These are phyloP conservation scores for Tolypocladium tundrense DNA, from an alignment of 2,329 filamentous ascomycete species.

Conservation along the genomic window DNA sequence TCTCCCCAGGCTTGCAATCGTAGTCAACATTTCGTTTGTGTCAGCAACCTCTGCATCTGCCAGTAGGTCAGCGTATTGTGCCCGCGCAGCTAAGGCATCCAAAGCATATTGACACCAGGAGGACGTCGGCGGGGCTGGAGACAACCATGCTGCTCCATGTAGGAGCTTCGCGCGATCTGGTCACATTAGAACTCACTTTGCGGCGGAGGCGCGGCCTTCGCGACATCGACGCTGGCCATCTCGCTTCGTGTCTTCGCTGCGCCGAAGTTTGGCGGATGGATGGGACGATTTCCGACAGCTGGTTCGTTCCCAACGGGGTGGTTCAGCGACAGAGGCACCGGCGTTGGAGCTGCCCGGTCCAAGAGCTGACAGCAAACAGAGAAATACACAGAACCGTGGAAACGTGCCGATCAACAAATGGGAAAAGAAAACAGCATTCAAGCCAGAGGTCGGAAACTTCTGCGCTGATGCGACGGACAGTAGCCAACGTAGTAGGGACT, in stretches of 20 bases:
- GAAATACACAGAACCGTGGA: background rate
- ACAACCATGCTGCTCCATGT: background rate
- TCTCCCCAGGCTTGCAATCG: conserved; percentile 9
- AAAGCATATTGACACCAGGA: background rate
- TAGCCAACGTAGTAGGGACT: background rate
- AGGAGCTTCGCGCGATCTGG: background rate
- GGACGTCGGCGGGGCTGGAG: background rate
- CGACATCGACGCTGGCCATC: conserved; percentile 1
- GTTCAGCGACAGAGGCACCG: background rate
- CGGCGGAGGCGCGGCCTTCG: background rate
- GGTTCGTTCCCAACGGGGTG: background rate
- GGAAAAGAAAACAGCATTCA: background rate
- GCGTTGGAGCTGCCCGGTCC: background rate
- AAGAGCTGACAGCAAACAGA: background rate
- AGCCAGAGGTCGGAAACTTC: background rate
- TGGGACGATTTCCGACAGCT: background rate
- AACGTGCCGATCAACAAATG: background rate
- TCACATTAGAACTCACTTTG: background rate
- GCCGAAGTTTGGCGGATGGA: background rate
- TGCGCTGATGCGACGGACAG: background rate
- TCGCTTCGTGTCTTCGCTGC: background rate
- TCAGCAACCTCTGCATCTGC: conserved; percentile 4
- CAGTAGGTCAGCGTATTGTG: conserved; percentile 4
- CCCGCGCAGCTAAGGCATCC: background rate
- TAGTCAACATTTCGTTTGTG: conserved; percentile 12